Base-by-base conservation (phyloP, 805 yeast species). In the Grigorovia jiainica region DNA sequence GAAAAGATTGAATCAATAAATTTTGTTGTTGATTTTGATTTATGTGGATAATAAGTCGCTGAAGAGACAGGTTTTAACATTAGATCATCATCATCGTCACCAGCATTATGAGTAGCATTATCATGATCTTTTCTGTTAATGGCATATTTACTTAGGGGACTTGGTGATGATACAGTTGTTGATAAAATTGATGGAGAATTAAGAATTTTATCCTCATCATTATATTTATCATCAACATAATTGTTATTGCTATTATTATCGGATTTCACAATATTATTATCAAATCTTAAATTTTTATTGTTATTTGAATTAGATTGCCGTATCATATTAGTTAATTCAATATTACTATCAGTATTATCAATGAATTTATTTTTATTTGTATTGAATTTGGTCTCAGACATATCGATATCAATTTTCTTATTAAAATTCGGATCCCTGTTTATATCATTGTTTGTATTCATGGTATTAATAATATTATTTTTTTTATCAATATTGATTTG, bases 31-130 rank as follows among this genome's bases (percentile, higher is more conserved):
- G 44, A 38, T 39, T 39, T 60, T 15, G 78, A 74, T 3, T 75
- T 72, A 55, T 80, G 85, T 3, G 87, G 87, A 43, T 78, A 71
- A 54, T 79, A 81, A 1, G 85, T 78, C 1, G 86, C 87, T 2
- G 82, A 76, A 0, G 83, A 76, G 0, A 78, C 74, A 0, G 85
- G 84, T 44, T 79, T 81, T 36, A 76, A 50, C 0, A 61, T 25
- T 15, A 54, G 35, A 21, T 46, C 49, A 20, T 45, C 45, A 4
- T 11, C 8, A 5, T 32, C 17, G 5, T 19, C 15, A 8, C 16
- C 7, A 10, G 15, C 32, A 16, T 36, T 21, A 15, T 32, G 36
- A 27, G 29, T 29, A 32, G 23, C 11, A 30, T 29, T 11, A 5
- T 13, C 10, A 23, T 18, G n/a, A 19, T 17, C 31, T 3, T 24